Percentiles rank a stretch among this genome's conserved stretches.
phyloP scores from a whole-genome alignment of 495 filamentous ascomycete species.

The Penicillium angulare region DNA sequence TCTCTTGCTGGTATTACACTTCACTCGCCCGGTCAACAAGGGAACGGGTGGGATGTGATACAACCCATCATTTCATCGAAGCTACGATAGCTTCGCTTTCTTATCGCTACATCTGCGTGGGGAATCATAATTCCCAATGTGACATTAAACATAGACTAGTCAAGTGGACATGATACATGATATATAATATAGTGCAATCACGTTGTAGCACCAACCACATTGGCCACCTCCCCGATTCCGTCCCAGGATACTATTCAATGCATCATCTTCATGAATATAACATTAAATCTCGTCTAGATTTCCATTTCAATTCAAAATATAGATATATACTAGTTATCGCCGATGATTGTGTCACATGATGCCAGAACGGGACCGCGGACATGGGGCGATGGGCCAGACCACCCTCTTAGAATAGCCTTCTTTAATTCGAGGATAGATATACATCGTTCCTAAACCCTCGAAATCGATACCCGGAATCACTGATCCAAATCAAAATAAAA shows the following conservation, averaged over 20 bases:
- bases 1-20: not conserved
- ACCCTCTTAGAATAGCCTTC: not conserved
- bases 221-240: too few species aligned
- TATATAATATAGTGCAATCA: too few species aligned
- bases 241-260: too few species aligned
- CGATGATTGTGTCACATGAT: conserved; percentile 13
- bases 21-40: not conserved
- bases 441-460: not conserved
- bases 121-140: not conserved
- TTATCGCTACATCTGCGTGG: not conserved
- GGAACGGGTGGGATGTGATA: not conserved
- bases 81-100: too few species aligned
- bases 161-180: conserved; percentile 9
- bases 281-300: too few species aligned
- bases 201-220: too few species aligned
- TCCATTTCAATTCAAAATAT: too few species aligned
- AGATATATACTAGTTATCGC: not conserved
- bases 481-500: not conserved
- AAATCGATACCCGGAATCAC: not conserved
- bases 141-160: conserved; percentile 12
- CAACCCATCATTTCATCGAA: not conserved
- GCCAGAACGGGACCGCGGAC: conserved; percentile 3
- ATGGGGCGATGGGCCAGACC: conserved; percentile 1
- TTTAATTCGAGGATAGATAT: not conserved
- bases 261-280: too few species aligned